A percentile compares a stretch with the other conserved stretches of the same genome.
Evolutionary conservation across 176 grass and related monocot genomes (phyloP).

Genomic region (Musa acuminata): DNA sequence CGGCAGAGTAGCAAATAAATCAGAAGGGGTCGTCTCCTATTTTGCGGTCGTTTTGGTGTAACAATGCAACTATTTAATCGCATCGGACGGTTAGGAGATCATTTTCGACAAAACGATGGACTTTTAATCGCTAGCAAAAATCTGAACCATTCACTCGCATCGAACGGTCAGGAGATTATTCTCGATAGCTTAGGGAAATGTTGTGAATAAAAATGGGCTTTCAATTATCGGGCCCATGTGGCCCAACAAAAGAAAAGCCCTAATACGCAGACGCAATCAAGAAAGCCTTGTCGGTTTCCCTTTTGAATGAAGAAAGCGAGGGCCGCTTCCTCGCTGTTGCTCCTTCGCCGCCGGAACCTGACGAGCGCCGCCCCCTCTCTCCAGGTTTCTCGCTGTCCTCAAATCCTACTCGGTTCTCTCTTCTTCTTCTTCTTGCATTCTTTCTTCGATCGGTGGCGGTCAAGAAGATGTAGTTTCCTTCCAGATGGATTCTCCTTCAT

Average conservation of each 20-base stretch:
- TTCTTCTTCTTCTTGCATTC: background rate
- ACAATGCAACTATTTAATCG: too few relatives aligned
- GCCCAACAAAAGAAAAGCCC: background rate
- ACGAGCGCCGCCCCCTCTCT: background rate
- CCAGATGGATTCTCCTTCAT: conserved; percentile 26
- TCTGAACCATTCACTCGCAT: too few relatives aligned
- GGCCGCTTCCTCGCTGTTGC: background rate
- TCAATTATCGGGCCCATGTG: background rate
- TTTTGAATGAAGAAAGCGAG: conserved; percentile 7
- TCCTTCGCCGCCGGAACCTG: background rate
- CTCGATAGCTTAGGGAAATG: too few relatives aligned
- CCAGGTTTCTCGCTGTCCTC: background rate
- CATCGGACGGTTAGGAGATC: too few relatives aligned
- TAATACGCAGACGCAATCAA: too few relatives aligned
- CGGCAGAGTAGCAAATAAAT: too few relatives aligned
- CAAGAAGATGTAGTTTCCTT: background rate
- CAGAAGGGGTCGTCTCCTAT: too few relatives aligned
- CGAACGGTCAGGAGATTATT: too few relatives aligned
- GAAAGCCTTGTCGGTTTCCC: background rate
- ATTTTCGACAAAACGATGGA: too few relatives aligned
- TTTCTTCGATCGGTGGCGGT: background rate
- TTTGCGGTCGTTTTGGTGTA: too few relatives aligned
- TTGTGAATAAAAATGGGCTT: too few relatives aligned
- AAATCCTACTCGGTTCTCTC: background rate
- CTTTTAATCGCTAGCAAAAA: too few relatives aligned